Conservation (phyloP, 2,329 filamentous ascomycete genomes). For the Cytospora leucostoma region DNA sequence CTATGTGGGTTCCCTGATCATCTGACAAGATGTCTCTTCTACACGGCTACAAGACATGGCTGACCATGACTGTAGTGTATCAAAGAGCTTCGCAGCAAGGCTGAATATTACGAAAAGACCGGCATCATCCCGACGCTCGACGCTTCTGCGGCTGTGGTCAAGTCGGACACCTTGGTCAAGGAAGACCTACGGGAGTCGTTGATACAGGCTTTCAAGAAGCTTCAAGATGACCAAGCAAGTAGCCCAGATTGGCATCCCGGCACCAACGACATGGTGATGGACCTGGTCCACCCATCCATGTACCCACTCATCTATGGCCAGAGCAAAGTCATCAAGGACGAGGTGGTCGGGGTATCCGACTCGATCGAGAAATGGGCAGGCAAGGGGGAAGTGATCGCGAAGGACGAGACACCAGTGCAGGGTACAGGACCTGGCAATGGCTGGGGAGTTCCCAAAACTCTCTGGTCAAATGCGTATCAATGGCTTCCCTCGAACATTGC, state of each 20-base stretch:
- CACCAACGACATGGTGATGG: conserved; percentile 50
- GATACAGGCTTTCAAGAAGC: conserved; percentile 23
- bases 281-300: conserved; percentile 57
- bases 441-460: neutral
- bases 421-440: neutral
- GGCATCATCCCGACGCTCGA: conserved; percentile 22
- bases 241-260: conserved; percentile 54
- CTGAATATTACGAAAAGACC: conserved; percentile 20
- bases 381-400: conserved; percentile 13
- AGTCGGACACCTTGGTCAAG: conserved; percentile 20
- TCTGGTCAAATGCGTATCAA: conserved; percentile 27
- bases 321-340: conserved; percentile 33
- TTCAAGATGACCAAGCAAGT: conserved; percentile 44
- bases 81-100: conserved; percentile 27
- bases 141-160: conserved; percentile 13
- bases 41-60: neutral
- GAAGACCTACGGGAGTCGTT: conserved; percentile 20
- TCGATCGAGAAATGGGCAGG: conserved; percentile 20
- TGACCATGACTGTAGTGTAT: conserved; percentile 15
- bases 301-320: conserved; percentile 52
- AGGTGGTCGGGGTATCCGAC: conserved; percentile 7
- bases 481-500: conserved; percentile 30
- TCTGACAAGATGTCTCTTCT: neutral
- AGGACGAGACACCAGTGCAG: neutral
- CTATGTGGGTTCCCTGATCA: neutral